Percentiles rank a stretch among this genome's conserved stretches.
Evolutionary conservation across 2,329 filamentous ascomycete genomes (phyloP).

Genomic region (Aspergillus chevalieri): DNA sequence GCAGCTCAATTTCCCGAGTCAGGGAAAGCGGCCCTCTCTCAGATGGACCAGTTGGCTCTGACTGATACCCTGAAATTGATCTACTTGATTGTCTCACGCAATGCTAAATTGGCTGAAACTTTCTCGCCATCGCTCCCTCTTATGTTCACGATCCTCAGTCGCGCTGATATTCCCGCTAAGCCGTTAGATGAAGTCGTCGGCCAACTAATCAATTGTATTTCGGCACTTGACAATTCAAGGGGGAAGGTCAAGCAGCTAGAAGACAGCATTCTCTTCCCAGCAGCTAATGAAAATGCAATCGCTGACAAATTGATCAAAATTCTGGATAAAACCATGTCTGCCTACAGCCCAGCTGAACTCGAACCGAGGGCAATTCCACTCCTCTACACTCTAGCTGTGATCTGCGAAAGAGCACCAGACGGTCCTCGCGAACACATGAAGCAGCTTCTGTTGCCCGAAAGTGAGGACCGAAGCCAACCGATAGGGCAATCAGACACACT

Average conservation of each 20-base stretch:
- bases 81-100: slow-evolving; percentile 79
- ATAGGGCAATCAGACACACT: slow-evolving; percentile 71
- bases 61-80: slow-evolving; percentile 78
- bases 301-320: slow-evolving; percentile 63
- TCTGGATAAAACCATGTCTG: slow-evolving; percentile 59
- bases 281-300: slow-evolving; percentile 53
- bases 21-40: slow-evolving; percentile 26
- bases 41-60: slow-evolving; percentile 70
- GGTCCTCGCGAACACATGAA: slow-evolving; percentile 59
- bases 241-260: slow-evolving; percentile 43
- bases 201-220: slow-evolving; percentile 69
- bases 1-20: slow-evolving; percentile 49
- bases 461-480: slow-evolving; percentile 67
- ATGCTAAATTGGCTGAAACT: slow-evolving; percentile 52
- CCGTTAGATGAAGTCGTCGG: slow-evolving; percentile 69
- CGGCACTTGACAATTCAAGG: slow-evolving; percentile 66
- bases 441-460: slow-evolving; percentile 64
- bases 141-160: slow-evolving; percentile 63
- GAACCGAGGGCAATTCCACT: slow-evolving; percentile 67
- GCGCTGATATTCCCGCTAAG: slow-evolving; percentile 54
- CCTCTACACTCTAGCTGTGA: slow-evolving; percentile 63
- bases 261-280: slow-evolving; percentile 59
- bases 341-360: slow-evolving; percentile 62
- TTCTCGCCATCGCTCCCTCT: slow-evolving; percentile 65
- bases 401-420: slow-evolving; percentile 65